Percentiles rank a stretch among this genome's conserved stretches.
Conservation (phyloP, 768 basidiomycete species). For the Amanita inopinata region DNA sequence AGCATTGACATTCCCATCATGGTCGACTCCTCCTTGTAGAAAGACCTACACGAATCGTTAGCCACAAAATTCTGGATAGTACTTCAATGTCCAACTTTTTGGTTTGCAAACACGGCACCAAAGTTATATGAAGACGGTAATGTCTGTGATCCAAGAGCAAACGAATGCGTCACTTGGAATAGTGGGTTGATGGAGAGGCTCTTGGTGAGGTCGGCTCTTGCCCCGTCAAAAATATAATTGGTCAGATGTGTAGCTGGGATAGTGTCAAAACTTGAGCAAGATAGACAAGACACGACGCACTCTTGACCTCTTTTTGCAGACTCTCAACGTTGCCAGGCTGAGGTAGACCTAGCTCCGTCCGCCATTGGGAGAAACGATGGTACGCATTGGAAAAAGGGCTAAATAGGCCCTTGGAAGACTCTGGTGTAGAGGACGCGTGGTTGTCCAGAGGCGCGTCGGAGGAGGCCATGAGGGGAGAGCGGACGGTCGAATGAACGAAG, state of each 20-base stretch:
- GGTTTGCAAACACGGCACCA: constrained; percentile 84
- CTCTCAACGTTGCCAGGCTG: constrained; percentile 94
- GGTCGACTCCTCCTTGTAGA: constrained; percentile 89
- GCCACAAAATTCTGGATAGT: constrained; percentile 15
- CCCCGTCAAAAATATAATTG: constrained; percentile 97
- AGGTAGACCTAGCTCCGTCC: constrained; percentile 69
- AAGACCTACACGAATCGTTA: constrained; percentile 49
- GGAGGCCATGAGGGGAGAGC: constrained; percentile 17
- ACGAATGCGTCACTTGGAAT: constrained; percentile 97
- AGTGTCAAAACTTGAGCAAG: constrained; percentile 2
- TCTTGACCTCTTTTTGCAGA: constrained; percentile 85
- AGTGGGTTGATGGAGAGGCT: constrained; percentile 87
- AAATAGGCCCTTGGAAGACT: constrained; percentile 27
- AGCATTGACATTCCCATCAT: constrained; percentile 84
- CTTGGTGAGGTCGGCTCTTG: constrained; percentile 92
- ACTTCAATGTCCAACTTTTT: constrained; percentile 39
- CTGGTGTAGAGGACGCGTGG: constrained; percentile 25
- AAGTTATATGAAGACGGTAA: constrained; percentile 87
- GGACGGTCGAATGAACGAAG: constrained; percentile 31
- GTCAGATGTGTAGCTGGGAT: constrained; percentile 75
- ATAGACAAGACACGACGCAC: constrained; percentile 33
- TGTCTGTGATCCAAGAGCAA: constrained; percentile 83
- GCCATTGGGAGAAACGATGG: constrained; percentile 72
- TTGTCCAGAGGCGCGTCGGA: constrained; percentile 25
- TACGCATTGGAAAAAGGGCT: constrained; percentile 47